Evolutionary conservation across 2,329 filamentous ascomycete species (phyloP), one percentile per base, ranked within the genome.

Genomic region (Hypomyces perniciosus): DNA sequence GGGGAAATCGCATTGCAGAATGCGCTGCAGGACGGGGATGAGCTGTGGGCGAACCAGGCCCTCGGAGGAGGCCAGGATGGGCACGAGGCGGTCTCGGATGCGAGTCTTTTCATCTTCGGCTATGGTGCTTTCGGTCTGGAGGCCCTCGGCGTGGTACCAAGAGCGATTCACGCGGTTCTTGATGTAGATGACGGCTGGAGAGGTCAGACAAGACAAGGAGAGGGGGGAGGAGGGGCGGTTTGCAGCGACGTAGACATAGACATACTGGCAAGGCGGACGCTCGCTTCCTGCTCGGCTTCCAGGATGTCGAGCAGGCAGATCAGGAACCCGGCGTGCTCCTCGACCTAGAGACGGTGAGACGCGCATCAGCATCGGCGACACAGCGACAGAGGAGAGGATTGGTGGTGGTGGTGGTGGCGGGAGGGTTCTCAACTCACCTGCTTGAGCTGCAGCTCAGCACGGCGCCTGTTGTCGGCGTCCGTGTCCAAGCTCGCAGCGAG

Each of bases 81-180:
- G 92, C 43, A 99, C 84, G 60, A 99, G 78, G 56, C 91, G 88
- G 62, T 92, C 85, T 68, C 91, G 83, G 67, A 97, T 90, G 59
- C 87, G 82, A 51, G 81, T 77, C 74, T 96, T 96, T 71, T 96
- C 93, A 54, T 88, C 84, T 66, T 97, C 92, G 61, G 87, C 79
- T 71, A 96, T 93, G 61, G 85, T 75, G 61, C 82, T 83, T 61
- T 86, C 84, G 63, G 81, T 79, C 56, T 84, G 80, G 65, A 80
- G 84, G 58, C 92, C 86, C 58, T 95, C 88, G 64, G 79, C 78
- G 56, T 81, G 83, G 50, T 85, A 80, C 93, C 93, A 99, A 62
- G 89, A 90, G 66, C 91, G 87, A 69, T 88, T 92, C 68, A 97
- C 87, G 67, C 91, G 87, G 74, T 99, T 97, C 76, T 99, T 99